Evolutionary conservation across 2,329 filamentous ascomycete genomes (phyloP).

Genomic region (Xylariaceae sp.): DNA sequence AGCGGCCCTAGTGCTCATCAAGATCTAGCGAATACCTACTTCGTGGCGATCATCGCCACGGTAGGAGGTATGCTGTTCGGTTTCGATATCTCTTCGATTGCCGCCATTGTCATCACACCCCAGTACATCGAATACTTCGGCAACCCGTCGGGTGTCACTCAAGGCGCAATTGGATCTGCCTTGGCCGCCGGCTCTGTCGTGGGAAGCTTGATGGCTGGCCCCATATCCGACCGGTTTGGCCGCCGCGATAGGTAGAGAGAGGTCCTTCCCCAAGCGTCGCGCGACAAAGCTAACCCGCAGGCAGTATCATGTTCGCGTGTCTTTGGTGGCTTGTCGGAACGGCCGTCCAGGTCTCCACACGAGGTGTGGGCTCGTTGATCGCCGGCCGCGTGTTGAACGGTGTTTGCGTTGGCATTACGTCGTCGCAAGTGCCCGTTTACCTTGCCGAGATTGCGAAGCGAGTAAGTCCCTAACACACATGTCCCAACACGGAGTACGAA

Average conservation of each 20-base stretch:
- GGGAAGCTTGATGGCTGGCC: slow-evolving; percentile 43
- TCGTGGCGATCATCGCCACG: slow-evolving; percentile 28
- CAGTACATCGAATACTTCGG: slow-evolving; percentile 50
- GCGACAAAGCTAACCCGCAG: slow-evolving; percentile 6
- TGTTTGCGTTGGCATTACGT: slow-evolving; percentile 60
- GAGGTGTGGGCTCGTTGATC: slow-evolving; percentile 51
- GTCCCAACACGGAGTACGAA: no score
- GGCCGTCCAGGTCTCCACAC: slow-evolving; percentile 52
- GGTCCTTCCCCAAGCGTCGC: background rate
- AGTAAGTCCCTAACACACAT: slow-evolving; percentile 23
- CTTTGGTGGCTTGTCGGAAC: slow-evolving; percentile 52
- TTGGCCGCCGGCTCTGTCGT: slow-evolving; percentile 48
- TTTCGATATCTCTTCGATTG: slow-evolving; percentile 55
- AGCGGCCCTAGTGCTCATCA: background rate
- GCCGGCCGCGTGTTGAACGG: slow-evolving; percentile 57
- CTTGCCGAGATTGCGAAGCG: slow-evolving; percentile 58
- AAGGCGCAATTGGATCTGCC: slow-evolving; percentile 48
- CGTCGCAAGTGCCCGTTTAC: slow-evolving; percentile 63
- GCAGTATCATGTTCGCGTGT: slow-evolving; percentile 39
- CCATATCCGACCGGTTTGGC: slow-evolving; percentile 44
- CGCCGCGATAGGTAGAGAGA: slow-evolving; percentile 34
- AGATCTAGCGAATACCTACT: slow-evolving; percentile 26
- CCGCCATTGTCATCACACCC: slow-evolving; percentile 47
- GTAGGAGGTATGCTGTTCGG: slow-evolving; percentile 38
- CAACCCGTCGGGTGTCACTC: slow-evolving; percentile 39